Evolutionary conservation across 169 alveolate species (phyloP), one percentile per base, ranked within the genome.

Genomic region (Miamiensis avidus): DNA sequence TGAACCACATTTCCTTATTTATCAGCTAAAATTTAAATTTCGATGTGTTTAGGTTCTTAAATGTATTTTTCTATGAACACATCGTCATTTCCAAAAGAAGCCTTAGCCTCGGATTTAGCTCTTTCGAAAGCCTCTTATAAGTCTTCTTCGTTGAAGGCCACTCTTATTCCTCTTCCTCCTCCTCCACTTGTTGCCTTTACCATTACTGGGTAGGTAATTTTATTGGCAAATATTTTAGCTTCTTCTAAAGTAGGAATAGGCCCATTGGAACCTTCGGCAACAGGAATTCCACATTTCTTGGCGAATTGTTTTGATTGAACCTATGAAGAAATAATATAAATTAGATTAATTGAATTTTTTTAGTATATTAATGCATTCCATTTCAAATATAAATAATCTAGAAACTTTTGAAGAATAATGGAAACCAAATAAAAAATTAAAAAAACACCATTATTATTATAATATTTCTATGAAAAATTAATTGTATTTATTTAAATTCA

Each of bases 111-210:
- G 27, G 84, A 91, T 77, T 91, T 88, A 28, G 93, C 88, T 65
- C 88, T 81, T 32, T 79, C 88, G 91, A 76, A 92, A 26, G 89
- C 91, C 65, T 88, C 89, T 15, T 81, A 28, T 25, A 88, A 89
- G 65, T 90, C 93, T 34, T 88, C 74, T 64, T 89, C 96, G 74
- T 83, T 94, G 94, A 86, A 91, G 79, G 95, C 95, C 89, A 79
- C 94, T 89, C 99, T 93, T 90, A 97, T 97, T 30, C 99, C 99
- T 88, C 97, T 98, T 26, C 99, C 99, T 69, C 99, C 99, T 28
- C 99, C 99, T 27, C 99, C 99, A 87, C 97, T 98, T 20, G 99
- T 94, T 64, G 99, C 99, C 86, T 98, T 98, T 74, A 98, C 95
- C 99, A 98, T 97, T 82, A 97, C 95, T 26, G 99, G 99, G 83